These are phyloP conservation scores for Fagus crenata DNA, from an alignment of 306 rosid species.

Conservation along the genomic window DNA sequence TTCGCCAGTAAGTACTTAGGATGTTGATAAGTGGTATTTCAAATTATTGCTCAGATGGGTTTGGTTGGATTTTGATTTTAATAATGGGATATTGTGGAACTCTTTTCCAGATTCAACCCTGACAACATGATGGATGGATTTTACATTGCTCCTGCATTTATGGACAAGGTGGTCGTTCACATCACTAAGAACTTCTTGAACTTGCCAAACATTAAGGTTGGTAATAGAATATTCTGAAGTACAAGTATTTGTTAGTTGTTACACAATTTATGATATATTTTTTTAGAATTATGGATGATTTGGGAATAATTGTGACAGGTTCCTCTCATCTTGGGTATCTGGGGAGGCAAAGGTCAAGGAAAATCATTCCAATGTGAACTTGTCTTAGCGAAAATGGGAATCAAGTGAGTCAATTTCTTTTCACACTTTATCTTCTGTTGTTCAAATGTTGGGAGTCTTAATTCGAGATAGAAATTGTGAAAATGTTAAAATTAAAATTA, in stretches of 20 bases:
- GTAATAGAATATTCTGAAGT: not conserved
- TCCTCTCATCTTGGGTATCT: conserved; percentile 90
- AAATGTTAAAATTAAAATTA: conserved; percentile 1
- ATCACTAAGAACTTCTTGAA: conserved; percentile 71
- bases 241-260: not conserved
- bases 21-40: not conserved
- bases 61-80: not conserved
- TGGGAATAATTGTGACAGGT: conserved; percentile 32
- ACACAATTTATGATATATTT: not conserved
- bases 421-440: too few species aligned
- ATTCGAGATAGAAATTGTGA: not conserved
- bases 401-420: conserved; percentile 56
- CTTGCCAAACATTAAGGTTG: conserved; percentile 75
- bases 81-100: conserved; percentile 8
- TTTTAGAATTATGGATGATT: not conserved
- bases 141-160: conserved; percentile 83
- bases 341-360: conserved; percentile 98
- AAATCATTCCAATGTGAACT: conserved; percentile 92
- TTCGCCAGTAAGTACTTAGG: conserved; percentile 60
- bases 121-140: conserved; percentile 75
- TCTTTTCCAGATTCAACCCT: conserved; percentile 46
- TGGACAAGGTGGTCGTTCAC: conserved; percentile 84
- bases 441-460: not conserved
- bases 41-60: not conserved
- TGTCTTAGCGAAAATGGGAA: conserved; percentile 93